Conservation (phyloP, 805 yeast genomes). For the Debaryomyces maramus region DNA sequence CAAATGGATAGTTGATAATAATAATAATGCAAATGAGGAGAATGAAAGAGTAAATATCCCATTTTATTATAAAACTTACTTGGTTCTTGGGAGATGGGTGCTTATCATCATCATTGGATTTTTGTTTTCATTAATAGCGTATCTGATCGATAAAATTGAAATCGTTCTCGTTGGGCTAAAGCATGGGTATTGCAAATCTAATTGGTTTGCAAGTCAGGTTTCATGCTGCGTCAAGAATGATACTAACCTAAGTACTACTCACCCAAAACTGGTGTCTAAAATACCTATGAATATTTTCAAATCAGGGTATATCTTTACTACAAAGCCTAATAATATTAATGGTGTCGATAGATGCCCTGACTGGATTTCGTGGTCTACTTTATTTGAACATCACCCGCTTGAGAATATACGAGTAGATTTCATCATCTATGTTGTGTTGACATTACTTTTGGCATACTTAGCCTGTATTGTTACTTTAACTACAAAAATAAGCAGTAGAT, state of each 20-base stretch:
- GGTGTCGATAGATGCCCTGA: constrained; percentile 25
- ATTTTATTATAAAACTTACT: constrained; percentile 25
- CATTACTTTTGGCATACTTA: constrained; percentile 42
- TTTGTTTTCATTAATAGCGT: constrained; percentile 50
- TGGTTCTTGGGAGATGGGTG: constrained; percentile 49
- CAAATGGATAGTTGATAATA: constrained; percentile 20
- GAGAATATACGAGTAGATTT: constrained; percentile 27
- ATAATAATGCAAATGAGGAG: constrained; percentile 2
- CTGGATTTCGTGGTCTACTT: constrained; percentile 48
- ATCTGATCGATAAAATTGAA: constrained; percentile 48
- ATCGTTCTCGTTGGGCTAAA: constrained; percentile 49
- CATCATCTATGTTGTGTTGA: constrained; percentile 34
- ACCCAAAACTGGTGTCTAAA: neutral
- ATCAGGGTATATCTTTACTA: constrained; percentile 16
- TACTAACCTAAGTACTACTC: constrained; percentile 5
- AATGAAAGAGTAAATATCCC: constrained; percentile 16
- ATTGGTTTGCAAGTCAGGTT: constrained; percentile 45
- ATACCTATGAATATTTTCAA: constrained; percentile 18
- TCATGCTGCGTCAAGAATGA: constrained; percentile 36
- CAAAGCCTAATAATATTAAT: constrained; percentile 4
- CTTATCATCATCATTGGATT: constrained; percentile 48
- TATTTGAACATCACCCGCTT: constrained; percentile 16
- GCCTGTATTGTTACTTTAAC: constrained; percentile 48
- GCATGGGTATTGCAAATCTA: constrained; percentile 49
- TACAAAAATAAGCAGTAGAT: constrained; percentile 35